A percentile compares a stretch with the other conserved stretches of the same genome.
phyloP scores from a whole-genome alignment of 805 yeast species.

The Jamesozyma lodderae region DNA sequence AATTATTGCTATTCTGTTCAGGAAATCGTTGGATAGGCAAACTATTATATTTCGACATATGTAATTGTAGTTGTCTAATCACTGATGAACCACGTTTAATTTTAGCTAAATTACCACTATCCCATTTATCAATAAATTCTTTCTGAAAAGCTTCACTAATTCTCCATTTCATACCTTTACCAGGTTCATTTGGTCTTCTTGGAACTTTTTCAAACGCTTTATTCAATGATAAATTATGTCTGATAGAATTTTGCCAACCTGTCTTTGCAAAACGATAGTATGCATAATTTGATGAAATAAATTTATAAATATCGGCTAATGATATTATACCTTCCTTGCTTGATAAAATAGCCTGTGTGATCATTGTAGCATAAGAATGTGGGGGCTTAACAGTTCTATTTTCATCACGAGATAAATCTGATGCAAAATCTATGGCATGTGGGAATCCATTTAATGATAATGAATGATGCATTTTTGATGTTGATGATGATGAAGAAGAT shows the following conservation, averaged over 20 bases:
- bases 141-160: conserved; percentile 75
- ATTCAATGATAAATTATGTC: conserved; percentile 88
- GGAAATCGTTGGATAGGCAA: conserved; percentile 32
- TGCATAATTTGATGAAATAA: conserved; percentile 83
- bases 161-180: conserved; percentile 99
- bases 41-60: conserved; percentile 41
- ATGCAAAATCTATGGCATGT: conserved; percentile 24
- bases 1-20: conserved; percentile 2
- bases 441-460: conserved; percentile 16
- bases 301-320: conserved; percentile 81
- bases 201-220: conserved; percentile 98
- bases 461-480: conserved; percentile 6
- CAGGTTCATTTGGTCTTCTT: conserved; percentile 90
- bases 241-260: conserved; percentile 97
- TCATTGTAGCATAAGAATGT: conserved; percentile 95
- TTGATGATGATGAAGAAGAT: conserved; percentile 4
- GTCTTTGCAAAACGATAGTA: conserved; percentile 85
- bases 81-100: conserved; percentile 74
- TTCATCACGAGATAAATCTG: conserved; percentile 78
- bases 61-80: conserved; percentile 69
- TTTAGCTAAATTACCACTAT: conserved; percentile 64
- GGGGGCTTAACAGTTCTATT: conserved; percentile 91
- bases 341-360: conserved; percentile 90
- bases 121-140: conserved; percentile 75
- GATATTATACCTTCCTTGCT: conserved; percentile 83